Conservation (phyloP, 805 yeast genomes). For the Saccharomycopsis capsularis region DNA sequence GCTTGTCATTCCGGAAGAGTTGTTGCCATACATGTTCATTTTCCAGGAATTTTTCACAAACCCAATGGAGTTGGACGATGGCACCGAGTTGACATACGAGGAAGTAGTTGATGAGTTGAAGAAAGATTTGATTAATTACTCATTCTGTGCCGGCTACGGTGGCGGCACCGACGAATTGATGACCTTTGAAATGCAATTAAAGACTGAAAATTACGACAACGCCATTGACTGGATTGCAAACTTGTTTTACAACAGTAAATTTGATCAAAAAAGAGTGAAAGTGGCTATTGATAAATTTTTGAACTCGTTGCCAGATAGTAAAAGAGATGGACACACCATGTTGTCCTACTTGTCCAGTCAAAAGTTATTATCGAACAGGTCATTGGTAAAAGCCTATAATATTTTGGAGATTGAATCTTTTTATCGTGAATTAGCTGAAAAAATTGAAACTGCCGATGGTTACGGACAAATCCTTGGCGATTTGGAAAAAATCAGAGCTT, state of each 20-base stretch:
- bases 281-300: slow-evolving; percentile 57
- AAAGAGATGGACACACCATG: slow-evolving; percentile 59
- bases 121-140: slow-evolving; percentile 60
- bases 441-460: slow-evolving; percentile 46
- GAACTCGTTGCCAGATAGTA: slow-evolving; percentile 53
- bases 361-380: slow-evolving; percentile 46
- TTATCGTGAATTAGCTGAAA: slow-evolving; percentile 39
- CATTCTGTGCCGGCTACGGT: slow-evolving; percentile 50
- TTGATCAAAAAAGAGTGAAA: slow-evolving; percentile 65
- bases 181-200: slow-evolving; percentile 54
- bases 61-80: slow-evolving; percentile 62
- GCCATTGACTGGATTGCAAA: slow-evolving; percentile 75
- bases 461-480: slow-evolving; percentile 40
- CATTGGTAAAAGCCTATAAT: slow-evolving; percentile 63
- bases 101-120: slow-evolving; percentile 69
- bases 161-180: slow-evolving; percentile 62
- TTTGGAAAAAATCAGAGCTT: slow-evolving; percentile 45
- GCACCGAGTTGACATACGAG: slow-evolving; percentile 56
- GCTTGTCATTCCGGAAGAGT: slow-evolving; percentile 39
- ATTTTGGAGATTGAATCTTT: slow-evolving; percentile 54
- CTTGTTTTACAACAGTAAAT: slow-evolving; percentile 56
- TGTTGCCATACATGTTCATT: slow-evolving; percentile 60
- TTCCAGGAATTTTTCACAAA: slow-evolving; percentile 62
- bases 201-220: slow-evolving; percentile 49
- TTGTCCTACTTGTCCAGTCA: slow-evolving; percentile 55